Conservation (phyloP, 768 basidiomycete species). For the Suillus americanus region DNA sequence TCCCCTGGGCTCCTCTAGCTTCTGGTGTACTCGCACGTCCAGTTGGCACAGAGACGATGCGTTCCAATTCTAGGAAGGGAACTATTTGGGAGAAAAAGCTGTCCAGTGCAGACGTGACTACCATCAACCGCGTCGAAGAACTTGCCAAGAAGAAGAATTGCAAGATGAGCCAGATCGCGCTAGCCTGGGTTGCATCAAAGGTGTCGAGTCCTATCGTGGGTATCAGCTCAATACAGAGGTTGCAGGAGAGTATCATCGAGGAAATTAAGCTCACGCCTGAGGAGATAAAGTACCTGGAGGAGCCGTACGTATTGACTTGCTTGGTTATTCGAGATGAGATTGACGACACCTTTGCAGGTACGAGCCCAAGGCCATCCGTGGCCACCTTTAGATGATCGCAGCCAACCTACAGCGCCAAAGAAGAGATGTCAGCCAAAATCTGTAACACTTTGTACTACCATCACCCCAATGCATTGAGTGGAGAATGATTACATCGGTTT, state of each 20-base stretch:
- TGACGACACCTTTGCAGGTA: constrained; percentile 15
- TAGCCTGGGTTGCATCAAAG: constrained; percentile 42
- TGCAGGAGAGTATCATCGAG: constrained; percentile 30
- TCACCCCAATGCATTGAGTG: neutral
- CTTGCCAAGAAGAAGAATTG: constrained; percentile 39
- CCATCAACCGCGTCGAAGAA: constrained; percentile 41
- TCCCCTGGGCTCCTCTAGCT: constrained; percentile 50
- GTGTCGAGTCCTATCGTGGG: constrained; percentile 46
- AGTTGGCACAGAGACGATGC: constrained; percentile 22
- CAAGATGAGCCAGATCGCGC: constrained; percentile 45
- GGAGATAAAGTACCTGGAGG: constrained; percentile 30
- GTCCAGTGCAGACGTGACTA: constrained; percentile 31
- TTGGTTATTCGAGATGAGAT: neutral
- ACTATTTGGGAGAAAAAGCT: constrained; percentile 23
- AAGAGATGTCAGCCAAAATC: too few species aligned
- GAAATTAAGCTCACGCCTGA: constrained; percentile 25
- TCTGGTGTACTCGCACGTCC: constrained; percentile 41
- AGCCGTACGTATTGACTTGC: constrained; percentile 20
- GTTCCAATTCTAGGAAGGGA: constrained; percentile 17
- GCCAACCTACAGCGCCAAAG: too few species aligned
- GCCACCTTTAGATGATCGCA: neutral
- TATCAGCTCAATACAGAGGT: constrained; percentile 30
- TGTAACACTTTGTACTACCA: neutral
- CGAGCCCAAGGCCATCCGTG: constrained; percentile 19
- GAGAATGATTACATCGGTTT: neutral